phyloP scores from a whole-genome alignment of 2,329 filamentous ascomycete species.

The Boeremia exigua region DNA sequence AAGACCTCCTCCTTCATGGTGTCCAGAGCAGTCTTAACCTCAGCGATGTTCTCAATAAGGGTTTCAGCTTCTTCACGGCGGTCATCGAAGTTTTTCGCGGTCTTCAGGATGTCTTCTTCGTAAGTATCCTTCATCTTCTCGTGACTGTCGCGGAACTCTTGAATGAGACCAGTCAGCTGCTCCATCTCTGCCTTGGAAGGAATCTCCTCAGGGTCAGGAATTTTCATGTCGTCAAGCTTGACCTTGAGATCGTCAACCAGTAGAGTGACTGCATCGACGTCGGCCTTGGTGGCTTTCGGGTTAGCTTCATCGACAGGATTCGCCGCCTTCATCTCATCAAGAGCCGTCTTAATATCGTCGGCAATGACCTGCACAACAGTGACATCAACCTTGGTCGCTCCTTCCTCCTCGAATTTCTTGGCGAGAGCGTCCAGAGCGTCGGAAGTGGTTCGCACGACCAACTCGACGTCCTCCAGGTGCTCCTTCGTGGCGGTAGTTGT shows the following conservation, averaged over 20 bases:
- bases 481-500: slow-evolving; percentile 71
- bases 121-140: slow-evolving; percentile 75
- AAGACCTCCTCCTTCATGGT: slow-evolving; percentile 80
- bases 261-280: slow-evolving; percentile 79
- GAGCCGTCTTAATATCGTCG: slow-evolving; percentile 73
- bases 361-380: slow-evolving; percentile 77
- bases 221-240: slow-evolving; percentile 74
- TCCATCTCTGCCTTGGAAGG: slow-evolving; percentile 79
- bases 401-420: slow-evolving; percentile 68
- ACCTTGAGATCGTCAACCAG: slow-evolving; percentile 85
- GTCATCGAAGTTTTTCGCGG: slow-evolving; percentile 80
- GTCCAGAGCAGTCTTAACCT: slow-evolving; percentile 77
- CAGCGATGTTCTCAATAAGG: slow-evolving; percentile 77
- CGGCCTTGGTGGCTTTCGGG: slow-evolving; percentile 76
- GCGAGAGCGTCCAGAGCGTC: slow-evolving; percentile 72
- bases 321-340: slow-evolving; percentile 69
- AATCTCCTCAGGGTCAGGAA: slow-evolving; percentile 72
- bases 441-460: slow-evolving; percentile 75
- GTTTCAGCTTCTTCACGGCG: slow-evolving; percentile 83
- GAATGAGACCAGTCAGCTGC: slow-evolving; percentile 61
- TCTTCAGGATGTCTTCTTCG: slow-evolving; percentile 74
- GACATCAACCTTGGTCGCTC: slow-evolving; percentile 80
- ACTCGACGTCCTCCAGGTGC: slow-evolving; percentile 67
- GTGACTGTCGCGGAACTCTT: slow-evolving; percentile 62
- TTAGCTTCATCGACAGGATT: slow-evolving; percentile 60